These are phyloP conservation scores for Aspergillus sclerotialis DNA, from an alignment of 2,329 filamentous ascomycete species.

Conservation along the genomic window DNA sequence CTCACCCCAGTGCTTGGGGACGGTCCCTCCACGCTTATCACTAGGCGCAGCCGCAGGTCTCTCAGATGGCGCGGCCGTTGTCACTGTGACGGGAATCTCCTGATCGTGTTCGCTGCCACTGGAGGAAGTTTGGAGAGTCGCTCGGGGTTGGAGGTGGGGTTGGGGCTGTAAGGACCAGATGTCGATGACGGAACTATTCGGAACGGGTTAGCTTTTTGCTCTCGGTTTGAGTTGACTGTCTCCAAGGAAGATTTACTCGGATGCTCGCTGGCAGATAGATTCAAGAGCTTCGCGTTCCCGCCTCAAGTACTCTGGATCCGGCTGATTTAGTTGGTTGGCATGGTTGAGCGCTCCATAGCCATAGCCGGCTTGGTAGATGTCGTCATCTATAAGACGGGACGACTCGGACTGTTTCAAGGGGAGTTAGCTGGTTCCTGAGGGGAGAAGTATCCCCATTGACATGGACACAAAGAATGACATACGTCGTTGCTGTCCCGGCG, in stretches of 20 bases:
- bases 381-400: slow-evolving; percentile 39
- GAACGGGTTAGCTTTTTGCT: too few relatives aligned
- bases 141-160: slow-evolving; percentile 32
- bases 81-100: slow-evolving; percentile 12
- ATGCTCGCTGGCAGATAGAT: slow-evolving; percentile 40
- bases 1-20: slow-evolving; percentile 39
- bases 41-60: slow-evolving; percentile 7
- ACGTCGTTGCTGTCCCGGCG: slow-evolving; percentile 34
- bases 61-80: slow-evolving; percentile 9
- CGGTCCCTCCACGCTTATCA: slow-evolving; percentile 10
- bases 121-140: slow-evolving; percentile 24
- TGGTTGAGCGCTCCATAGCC: slow-evolving; percentile 36
- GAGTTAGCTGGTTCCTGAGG: slow-evolving; percentile 1
- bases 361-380: slow-evolving; percentile 38
- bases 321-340: slow-evolving; percentile 28
- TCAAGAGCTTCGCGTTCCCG: slow-evolving; percentile 40
- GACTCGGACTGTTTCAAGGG: slow-evolving; percentile 28
- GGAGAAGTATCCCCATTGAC: too few relatives aligned
- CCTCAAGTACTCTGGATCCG: slow-evolving; percentile 36
- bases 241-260: slow-evolving; percentile 38
- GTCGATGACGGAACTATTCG: slow-evolving; percentile 36
- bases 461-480: slow-evolving; percentile 5
- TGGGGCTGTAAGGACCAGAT: slow-evolving; percentile 40
- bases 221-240: too few relatives aligned
- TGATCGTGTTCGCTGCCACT: background rate